A percentile compares a stretch with the other conserved stretches of the same genome.
phyloP scores from a whole-genome alignment of 2,329 filamentous ascomycete genomes.

The Hypoxylon sp. region DNA sequence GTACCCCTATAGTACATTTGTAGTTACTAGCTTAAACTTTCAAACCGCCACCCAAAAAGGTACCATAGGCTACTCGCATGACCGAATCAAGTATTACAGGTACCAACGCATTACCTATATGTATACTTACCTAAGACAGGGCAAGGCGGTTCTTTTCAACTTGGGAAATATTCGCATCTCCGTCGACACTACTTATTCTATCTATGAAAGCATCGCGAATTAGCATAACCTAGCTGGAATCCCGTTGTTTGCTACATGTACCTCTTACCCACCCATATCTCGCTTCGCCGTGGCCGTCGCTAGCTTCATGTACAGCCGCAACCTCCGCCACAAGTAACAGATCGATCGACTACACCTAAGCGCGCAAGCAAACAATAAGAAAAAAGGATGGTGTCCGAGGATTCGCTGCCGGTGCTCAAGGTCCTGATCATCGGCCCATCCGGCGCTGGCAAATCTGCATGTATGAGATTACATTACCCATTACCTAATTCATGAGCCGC shows the following conservation, averaged over 20 bases:
- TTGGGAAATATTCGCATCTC: conserved; percentile 1
- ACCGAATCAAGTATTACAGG: conserved; percentile 20
- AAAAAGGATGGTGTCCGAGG: conserved; percentile 61
- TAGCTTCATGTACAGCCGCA: conserved; percentile 1
- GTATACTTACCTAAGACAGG: conserved; percentile 17
- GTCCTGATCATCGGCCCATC: conserved; percentile 70
- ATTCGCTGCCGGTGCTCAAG: conserved; percentile 66
- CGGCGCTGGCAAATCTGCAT: conserved; percentile 69
- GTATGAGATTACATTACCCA: conserved; percentile 56
- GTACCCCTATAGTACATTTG: conserved; percentile 5
- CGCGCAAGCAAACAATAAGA: conserved; percentile 10
- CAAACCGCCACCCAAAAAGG: conserved; percentile 26
- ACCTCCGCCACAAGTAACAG: neutral
- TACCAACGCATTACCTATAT: conserved; percentile 17
- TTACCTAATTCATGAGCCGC: conserved; percentile 5
- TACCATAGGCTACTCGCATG: conserved; percentile 26
- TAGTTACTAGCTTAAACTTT: conserved; percentile 21
- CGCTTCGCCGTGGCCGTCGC: neutral
- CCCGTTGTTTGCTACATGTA: neutral
- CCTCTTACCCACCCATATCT: neutral
- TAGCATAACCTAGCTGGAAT: neutral
- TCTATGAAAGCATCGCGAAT: neutral
- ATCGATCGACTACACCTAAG: conserved; percentile 32
- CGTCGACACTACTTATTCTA: neutral
- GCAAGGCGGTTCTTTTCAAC: conserved; percentile 5